A percentile compares a stretch with the other conserved stretches of the same genome.
These are phyloP conservation scores for Diplotaxis tenuifolia DNA, from an alignment of 345 rosid genomes.

Conservation along the genomic window DNA sequence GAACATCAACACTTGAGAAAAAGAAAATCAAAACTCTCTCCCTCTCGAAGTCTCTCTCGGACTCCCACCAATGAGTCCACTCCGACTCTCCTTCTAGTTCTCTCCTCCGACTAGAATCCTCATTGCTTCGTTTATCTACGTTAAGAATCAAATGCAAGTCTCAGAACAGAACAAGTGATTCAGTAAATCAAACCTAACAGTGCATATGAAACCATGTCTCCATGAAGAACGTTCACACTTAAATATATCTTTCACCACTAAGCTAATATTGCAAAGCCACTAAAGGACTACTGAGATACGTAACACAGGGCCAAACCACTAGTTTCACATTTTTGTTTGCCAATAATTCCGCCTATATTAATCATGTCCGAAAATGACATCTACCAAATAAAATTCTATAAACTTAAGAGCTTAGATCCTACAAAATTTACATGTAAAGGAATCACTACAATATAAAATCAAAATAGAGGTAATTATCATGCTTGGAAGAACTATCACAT, in stretches of 20 bases:
- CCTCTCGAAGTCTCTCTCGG: too few species aligned
- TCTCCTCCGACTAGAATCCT: too few species aligned
- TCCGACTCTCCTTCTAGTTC: too few species aligned
- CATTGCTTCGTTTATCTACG: too few species aligned
- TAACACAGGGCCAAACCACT: not conserved
- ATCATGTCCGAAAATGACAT: not conserved
- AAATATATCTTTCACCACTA: not conserved
- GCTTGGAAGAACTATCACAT: not conserved
- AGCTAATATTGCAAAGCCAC: not conserved
- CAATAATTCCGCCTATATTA: not conserved
- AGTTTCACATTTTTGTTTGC: not conserved
- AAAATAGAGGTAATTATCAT: not conserved
- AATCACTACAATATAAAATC: not conserved
- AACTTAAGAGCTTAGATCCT: not conserved
- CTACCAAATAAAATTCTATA: slow-evolving; percentile 1
- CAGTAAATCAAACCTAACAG: not conserved
- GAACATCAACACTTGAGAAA: too few species aligned
- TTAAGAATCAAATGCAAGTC: not conserved
- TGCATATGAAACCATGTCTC: slow-evolving; percentile 21
- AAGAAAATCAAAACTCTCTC: too few species aligned
- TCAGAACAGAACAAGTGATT: not conserved
- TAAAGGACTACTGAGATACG: not conserved
- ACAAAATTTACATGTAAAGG: not conserved
- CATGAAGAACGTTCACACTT: not conserved
- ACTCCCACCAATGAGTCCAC: too few species aligned